A percentile compares a stretch with the other conserved stretches of the same genome.
phyloP scores from a whole-genome alignment of 1,284 basidiomycete species.

The Flammula alnicola region DNA sequence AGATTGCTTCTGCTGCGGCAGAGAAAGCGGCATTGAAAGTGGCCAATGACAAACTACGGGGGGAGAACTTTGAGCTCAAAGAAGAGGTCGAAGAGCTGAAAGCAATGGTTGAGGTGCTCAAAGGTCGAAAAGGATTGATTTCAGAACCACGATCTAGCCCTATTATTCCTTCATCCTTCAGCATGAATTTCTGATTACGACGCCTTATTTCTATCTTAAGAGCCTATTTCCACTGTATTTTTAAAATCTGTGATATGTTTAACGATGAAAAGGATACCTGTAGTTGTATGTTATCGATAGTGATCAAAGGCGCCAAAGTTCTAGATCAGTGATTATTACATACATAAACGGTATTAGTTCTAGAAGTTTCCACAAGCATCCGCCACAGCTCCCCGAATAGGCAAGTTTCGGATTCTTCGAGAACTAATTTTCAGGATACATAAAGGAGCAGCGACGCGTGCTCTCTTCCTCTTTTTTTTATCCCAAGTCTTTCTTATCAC shows the following conservation, averaged over 20 bases:
- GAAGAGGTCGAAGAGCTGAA: slow-evolving; percentile 74
- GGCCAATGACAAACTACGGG: slow-evolving; percentile 45
- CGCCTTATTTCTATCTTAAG: neutral
- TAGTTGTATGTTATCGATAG: neutral
- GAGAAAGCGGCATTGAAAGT: slow-evolving; percentile 52
- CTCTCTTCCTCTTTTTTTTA: slow-evolving; percentile 28
- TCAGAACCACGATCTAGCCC: slow-evolving; percentile 39
- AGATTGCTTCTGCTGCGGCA: slow-evolving; percentile 44
- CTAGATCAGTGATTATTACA: slow-evolving; percentile 7
- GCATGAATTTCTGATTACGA: neutral
- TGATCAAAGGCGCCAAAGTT: neutral
- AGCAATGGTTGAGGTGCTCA: slow-evolving; percentile 71
- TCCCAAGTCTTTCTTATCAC: slow-evolving; percentile 26
- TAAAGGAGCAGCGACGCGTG: slow-evolving; percentile 38
- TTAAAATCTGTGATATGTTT: neutral
- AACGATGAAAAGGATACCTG: neutral
- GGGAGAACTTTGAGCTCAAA: slow-evolving; percentile 31
- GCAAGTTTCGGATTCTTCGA: slow-evolving; percentile 60
- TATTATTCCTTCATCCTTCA: slow-evolving; percentile 10
- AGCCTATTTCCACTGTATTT: slow-evolving; percentile 1
- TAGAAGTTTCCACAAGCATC: slow-evolving; percentile 43
- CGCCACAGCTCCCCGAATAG: slow-evolving; percentile 36
- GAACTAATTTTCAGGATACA: slow-evolving; percentile 51
- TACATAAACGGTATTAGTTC: slow-evolving; percentile 33
- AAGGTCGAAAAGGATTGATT: slow-evolving; percentile 49